Evolutionary conservation across 345 rosid genomes (phyloP).

Genomic region (Gynandropsis gynandra): DNA sequence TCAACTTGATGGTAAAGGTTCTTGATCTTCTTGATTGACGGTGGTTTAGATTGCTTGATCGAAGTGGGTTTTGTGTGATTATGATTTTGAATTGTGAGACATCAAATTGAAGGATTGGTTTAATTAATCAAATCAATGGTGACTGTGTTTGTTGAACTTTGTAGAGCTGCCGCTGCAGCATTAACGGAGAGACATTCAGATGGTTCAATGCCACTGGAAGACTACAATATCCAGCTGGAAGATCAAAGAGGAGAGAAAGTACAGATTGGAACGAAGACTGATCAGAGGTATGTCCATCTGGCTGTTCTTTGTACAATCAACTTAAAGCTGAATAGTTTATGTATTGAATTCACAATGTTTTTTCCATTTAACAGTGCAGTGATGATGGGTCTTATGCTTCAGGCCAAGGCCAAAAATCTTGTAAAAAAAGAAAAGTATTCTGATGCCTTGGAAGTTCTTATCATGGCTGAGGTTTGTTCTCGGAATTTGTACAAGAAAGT

Average conservation of each 20-base stretch:
- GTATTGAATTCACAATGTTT: not conserved
- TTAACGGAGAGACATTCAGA: constrained; percentile 67
- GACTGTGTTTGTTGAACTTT: constrained; percentile 17
- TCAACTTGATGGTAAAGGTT: not conserved
- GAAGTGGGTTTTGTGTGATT: not conserved
- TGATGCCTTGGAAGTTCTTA: constrained; percentile 86
- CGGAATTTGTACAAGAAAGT: too few species aligned
- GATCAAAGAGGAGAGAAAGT: constrained; percentile 73
- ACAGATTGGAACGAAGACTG: constrained; percentile 71
- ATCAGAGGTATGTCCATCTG: constrained; percentile 41
- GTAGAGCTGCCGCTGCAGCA: constrained; percentile 76
- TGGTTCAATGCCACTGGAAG: constrained; percentile 65
- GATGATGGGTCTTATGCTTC: constrained; percentile 95
- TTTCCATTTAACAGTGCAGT: constrained; percentile 46
- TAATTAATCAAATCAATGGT: not conserved
- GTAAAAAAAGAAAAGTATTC: constrained; percentile 47
- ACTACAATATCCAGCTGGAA: constrained; percentile 75
- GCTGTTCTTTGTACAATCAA: not conserved
- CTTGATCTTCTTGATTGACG: not conserved
- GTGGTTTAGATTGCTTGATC: not conserved
- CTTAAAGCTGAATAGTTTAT: not conserved
- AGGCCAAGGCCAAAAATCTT: constrained; percentile 63
- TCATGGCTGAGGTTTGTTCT: constrained; percentile 40
- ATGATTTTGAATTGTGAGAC: not conserved
- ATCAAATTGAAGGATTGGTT: too few species aligned